Conservation (phyloP, 139 green algal species). For the Chlamydomonas incerta region DNA sequence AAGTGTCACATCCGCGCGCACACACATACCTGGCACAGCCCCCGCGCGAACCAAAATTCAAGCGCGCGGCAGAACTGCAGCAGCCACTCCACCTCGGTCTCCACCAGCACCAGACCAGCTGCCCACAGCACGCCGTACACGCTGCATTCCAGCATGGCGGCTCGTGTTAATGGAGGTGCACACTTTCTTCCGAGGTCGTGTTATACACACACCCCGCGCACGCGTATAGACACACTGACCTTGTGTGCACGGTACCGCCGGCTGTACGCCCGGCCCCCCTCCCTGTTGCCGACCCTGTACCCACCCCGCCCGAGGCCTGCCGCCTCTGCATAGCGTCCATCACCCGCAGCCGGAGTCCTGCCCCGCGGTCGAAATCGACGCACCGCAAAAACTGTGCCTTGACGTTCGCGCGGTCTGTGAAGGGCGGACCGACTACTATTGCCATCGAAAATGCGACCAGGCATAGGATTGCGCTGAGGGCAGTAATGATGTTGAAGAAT, state of each 20-base stretch:
- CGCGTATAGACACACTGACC: no score
- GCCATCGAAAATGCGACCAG: slow-evolving; percentile 19
- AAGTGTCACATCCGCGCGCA: no score
- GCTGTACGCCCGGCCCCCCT: no score
- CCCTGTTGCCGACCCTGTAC: no score
- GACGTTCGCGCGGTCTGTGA: background rate
- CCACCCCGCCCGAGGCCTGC: no score
- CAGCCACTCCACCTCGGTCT: slow-evolving; percentile 55
- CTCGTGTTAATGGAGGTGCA: background rate
- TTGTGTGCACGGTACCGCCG: no score
- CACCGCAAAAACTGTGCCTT: slow-evolving; percentile 41
- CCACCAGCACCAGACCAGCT: slow-evolving; percentile 40
- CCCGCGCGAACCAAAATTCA: slow-evolving; percentile 53
- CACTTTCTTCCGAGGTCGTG: no score
- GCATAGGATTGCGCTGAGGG: slow-evolving; percentile 12
- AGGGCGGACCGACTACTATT: slow-evolving; percentile 16
- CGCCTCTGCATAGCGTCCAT: no score
- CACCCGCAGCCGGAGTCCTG: no score
- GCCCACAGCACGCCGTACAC: slow-evolving; percentile 53
- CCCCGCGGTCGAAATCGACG: no score
- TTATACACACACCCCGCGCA: no score
- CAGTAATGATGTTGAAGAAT: background rate
- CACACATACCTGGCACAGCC: slow-evolving; percentile 5
- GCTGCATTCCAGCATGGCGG: background rate
- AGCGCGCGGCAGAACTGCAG: slow-evolving; percentile 44